Evolutionary conservation across 495 filamentous ascomycete species (phyloP).

Genomic region (Neurospora discreta): DNA sequence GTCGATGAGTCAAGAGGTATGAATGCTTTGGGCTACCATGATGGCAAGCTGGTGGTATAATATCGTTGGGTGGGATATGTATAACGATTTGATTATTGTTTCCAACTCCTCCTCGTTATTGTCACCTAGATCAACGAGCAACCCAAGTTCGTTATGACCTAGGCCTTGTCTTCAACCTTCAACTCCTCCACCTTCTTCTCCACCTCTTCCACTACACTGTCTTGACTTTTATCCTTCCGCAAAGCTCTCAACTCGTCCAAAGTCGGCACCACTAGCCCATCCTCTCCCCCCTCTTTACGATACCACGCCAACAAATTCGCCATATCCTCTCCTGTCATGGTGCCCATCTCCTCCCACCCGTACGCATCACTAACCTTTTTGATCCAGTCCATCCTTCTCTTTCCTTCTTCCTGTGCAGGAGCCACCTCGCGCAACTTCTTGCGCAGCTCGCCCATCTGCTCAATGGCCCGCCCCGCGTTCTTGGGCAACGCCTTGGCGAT

Average conservation of each 20-base stretch:
- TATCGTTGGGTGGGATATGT: background rate
- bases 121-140: background rate
- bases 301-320: slow-evolving; percentile 62
- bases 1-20: too few relatives aligned
- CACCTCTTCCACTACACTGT: background rate
- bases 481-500: slow-evolving; percentile 67
- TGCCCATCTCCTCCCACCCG: slow-evolving; percentile 73
- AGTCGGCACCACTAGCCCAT: slow-evolving; percentile 35
- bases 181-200: background rate
- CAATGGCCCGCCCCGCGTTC: slow-evolving; percentile 72
- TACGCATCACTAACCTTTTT: slow-evolving; percentile 81
- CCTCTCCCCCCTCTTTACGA: slow-evolving; percentile 36
- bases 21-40: too few relatives aligned
- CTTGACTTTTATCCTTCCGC: slow-evolving; percentile 17
- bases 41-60: too few relatives aligned
- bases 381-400: slow-evolving; percentile 95
- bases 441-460: slow-evolving; percentile 65
- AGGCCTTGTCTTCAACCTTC: background rate
- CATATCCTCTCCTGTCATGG: slow-evolving; percentile 81
- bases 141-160: background rate
- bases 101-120: background rate
- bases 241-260: slow-evolving; percentile 37
- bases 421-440: slow-evolving; percentile 70
- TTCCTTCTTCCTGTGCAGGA: slow-evolving; percentile 58
- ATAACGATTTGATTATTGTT: background rate